A percentile compares a stretch with the other conserved stretches of the same genome.
Conservation (phyloP, 805 yeast genomes). For the Pichia thaimueangensis region DNA sequence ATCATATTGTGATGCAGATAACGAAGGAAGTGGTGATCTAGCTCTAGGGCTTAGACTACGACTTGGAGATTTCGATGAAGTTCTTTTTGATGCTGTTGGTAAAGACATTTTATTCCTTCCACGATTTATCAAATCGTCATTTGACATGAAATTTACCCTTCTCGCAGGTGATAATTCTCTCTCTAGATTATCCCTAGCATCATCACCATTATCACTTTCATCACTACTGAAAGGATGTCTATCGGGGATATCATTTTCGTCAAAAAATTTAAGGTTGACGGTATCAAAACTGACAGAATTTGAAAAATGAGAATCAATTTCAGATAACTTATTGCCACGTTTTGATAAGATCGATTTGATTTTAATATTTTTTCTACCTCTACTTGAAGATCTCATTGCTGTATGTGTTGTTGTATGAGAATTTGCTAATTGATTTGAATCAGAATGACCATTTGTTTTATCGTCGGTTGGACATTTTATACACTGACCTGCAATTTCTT, state of each 20-base stretch:
- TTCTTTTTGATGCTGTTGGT: neutral
- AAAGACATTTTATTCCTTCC: conserved; percentile 1
- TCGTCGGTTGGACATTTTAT: conserved; percentile 10
- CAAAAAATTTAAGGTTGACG: conserved; percentile 34
- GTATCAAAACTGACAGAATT: conserved; percentile 47
- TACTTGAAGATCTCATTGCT: neutral
- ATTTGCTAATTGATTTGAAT: no score
- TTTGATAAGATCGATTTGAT: conserved; percentile 13
- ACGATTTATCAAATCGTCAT: neutral
- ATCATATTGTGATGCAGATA: conserved; percentile 3
- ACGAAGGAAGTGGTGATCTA: neutral
- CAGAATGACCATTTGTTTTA: no score
- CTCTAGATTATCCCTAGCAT: conserved; percentile 4
- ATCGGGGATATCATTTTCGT: conserved; percentile 16
- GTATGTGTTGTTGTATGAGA: no score
- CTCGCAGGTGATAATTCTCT: conserved; percentile 1
- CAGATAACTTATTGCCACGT: conserved; percentile 1
- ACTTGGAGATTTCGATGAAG: conserved; percentile 10
- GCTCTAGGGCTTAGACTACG: conserved; percentile 20
- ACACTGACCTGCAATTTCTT: conserved; percentile 11
- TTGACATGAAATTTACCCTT: neutral
- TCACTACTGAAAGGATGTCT: conserved; percentile 16
- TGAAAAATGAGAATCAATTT: conserved; percentile 9
- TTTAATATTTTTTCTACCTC: neutral
- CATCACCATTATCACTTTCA: conserved; percentile 17